phyloP scores from a whole-genome alignment of 2,329 filamentous ascomycete species.

The Ceratocystis ficicola region DNA sequence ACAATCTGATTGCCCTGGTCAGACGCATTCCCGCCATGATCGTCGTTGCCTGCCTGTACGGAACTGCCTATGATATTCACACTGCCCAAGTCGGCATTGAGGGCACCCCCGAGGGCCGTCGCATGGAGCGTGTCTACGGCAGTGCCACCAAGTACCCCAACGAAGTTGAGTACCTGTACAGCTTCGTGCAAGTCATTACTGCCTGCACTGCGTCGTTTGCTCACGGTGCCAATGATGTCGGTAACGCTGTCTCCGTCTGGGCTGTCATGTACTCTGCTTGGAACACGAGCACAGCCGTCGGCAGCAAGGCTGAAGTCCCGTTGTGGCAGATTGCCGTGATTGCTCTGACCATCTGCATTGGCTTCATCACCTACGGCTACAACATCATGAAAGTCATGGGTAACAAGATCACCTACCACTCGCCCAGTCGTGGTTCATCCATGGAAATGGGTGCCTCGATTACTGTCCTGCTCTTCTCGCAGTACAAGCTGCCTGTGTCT shows the following conservation, averaged over 20 bases:
- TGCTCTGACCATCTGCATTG: constrained; percentile 49
- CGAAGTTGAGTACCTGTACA: constrained; percentile 58
- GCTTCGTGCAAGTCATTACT: constrained; percentile 53
- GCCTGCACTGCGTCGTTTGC: constrained; percentile 63
- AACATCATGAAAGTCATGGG: constrained; percentile 84
- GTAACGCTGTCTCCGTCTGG: constrained; percentile 58
- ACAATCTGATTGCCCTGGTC: constrained; percentile 52
- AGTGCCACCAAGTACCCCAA: constrained; percentile 54
- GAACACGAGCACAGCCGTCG: constrained; percentile 48
- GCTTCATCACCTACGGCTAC: constrained; percentile 64
- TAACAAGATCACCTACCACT: constrained; percentile 66
- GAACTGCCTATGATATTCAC: constrained; percentile 73
- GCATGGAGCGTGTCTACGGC: constrained; percentile 57
- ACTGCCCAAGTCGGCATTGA: constrained; percentile 56
- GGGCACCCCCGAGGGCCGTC: constrained; percentile 59
- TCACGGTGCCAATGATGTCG: constrained; percentile 67
- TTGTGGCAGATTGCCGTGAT: constrained; percentile 67
- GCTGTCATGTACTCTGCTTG: constrained; percentile 58
- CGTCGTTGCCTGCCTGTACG: constrained; percentile 54
- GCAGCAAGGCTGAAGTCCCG: constrained; percentile 53
- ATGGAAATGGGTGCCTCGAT: constrained; percentile 74
- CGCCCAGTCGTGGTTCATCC: constrained; percentile 45
- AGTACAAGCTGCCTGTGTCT: constrained; percentile 62
- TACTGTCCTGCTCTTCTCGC: constrained; percentile 63
- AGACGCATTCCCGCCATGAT: constrained; percentile 60